Evolutionary conservation across 2,329 filamentous ascomycete genomes (phyloP).

Genomic region (Neofusicoccum umdonicola): DNA sequence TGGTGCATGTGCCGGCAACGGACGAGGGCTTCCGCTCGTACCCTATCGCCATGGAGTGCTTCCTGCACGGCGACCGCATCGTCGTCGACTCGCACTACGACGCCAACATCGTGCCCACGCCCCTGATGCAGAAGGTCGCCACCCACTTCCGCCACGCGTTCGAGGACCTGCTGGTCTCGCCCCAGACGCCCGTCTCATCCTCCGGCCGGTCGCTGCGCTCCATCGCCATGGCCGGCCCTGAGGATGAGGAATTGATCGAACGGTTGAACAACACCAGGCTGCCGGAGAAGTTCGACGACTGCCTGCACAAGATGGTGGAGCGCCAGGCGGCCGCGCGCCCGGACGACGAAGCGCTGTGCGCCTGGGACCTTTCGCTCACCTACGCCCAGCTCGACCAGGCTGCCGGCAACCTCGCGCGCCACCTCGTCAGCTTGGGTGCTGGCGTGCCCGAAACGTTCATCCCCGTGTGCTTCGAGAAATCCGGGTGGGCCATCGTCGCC

Average conservation of each 20-base stretch:
- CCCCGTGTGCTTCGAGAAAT: slow-evolving; percentile 10
- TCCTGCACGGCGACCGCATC: not conserved
- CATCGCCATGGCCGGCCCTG: not conserved
- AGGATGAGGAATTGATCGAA: not conserved
- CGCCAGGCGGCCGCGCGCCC: slow-evolving; percentile 28
- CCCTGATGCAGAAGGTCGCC: not conserved
- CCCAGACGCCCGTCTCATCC: no score
- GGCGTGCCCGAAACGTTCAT: slow-evolving; percentile 6
- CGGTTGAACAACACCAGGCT: not conserved
- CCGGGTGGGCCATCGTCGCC: slow-evolving; percentile 30
- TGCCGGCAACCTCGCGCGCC: slow-evolving; percentile 34
- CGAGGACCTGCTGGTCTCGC: not conserved
- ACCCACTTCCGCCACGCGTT: not conserved
- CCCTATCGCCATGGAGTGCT: not conserved
- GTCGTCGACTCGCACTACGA: not conserved
- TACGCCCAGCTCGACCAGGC: slow-evolving; percentile 45
- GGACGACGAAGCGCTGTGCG: slow-evolving; percentile 43
- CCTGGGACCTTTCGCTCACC: slow-evolving; percentile 51
- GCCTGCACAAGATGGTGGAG: slow-evolving; percentile 49
- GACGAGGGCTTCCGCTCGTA: slow-evolving; percentile 17
- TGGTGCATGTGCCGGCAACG: not conserved
- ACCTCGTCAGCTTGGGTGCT: slow-evolving; percentile 34
- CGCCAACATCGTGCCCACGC: not conserved
- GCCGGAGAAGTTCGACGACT: slow-evolving; percentile 25
- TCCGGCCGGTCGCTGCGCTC: not conserved